A percentile compares a stretch with the other conserved stretches of the same genome.
phyloP scores from a whole-genome alignment of 2,329 filamentous ascomycete species.

The Fusarium buxicola region DNA sequence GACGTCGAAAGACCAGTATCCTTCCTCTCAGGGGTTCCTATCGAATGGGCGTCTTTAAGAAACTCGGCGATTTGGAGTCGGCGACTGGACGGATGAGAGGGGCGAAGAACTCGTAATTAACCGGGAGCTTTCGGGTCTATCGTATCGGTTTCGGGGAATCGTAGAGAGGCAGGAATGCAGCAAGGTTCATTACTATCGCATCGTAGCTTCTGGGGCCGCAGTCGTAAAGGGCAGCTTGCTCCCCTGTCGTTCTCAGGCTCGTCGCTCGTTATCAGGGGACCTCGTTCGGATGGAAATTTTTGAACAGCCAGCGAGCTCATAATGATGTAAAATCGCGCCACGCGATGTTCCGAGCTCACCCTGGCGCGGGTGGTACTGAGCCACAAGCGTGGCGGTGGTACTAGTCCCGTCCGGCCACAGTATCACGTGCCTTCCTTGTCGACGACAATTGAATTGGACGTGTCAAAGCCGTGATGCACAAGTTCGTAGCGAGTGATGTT shows the following conservation, averaged over 20 bases:
- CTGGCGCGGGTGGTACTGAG: constrained; percentile 9
- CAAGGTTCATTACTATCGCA: constrained; percentile 22
- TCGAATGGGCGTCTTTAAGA: constrained; percentile 7
- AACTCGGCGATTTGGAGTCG: constrained; percentile 25
- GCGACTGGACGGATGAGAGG: constrained; percentile 25
- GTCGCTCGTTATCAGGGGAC: constrained; percentile 10
- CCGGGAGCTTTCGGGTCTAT: constrained; percentile 41
- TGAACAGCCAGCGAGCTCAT: constrained; percentile 16
- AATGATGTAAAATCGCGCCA: constrained; percentile 44
- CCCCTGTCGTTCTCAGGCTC: constrained; percentile 20
- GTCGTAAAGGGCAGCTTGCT: constrained; percentile 6
- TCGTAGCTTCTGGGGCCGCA: constrained; percentile 10
- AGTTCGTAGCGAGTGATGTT: constrained; percentile 1
- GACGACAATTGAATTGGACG: constrained; percentile 2
- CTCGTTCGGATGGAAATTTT: constrained; percentile 31
- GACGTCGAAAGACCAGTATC: not conserved
- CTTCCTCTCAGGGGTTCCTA: not conserved
- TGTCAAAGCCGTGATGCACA: not conserved
- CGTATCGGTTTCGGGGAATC: constrained; percentile 21
- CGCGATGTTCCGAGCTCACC: constrained; percentile 13
- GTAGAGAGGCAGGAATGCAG: constrained; percentile 11
- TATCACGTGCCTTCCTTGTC: constrained; percentile 27
- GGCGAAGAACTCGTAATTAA: constrained; percentile 30
- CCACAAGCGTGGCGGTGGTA: constrained; percentile 8
- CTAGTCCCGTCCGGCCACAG: not conserved